Conservation (phyloP, 2,329 filamentous ascomycete species). For the Botrytis fragariae region DNA sequence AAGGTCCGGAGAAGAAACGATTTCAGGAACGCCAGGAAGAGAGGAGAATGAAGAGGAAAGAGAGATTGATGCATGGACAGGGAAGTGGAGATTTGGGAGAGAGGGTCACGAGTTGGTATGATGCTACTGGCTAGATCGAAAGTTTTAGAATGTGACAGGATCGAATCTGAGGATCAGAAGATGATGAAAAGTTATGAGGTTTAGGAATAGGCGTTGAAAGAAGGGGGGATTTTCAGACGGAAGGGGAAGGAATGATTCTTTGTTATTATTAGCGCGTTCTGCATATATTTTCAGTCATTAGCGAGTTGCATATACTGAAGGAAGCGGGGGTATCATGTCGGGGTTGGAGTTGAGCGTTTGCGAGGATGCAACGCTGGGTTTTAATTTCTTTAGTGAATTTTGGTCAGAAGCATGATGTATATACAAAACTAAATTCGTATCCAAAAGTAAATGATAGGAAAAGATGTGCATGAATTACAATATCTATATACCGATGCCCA, state of each 20-base stretch:
- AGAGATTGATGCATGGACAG: neutral
- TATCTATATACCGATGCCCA: neutral
- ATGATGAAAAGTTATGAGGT: too few relatives aligned
- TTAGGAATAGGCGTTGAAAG: neutral
- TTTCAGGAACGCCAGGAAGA: neutral
- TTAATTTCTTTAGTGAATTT: neutral
- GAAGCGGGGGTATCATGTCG: neutral
- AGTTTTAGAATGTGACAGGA: neutral
- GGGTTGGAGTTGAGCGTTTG: neutral
- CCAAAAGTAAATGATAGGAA: neutral
- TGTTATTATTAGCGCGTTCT: neutral
- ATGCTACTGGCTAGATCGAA: neutral
- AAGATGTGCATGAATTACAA: neutral
- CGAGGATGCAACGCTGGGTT: neutral
- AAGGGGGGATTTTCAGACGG: neutral
- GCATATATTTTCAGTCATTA: neutral
- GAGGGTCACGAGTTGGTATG: constrained; percentile 10
- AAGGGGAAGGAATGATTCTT: neutral
- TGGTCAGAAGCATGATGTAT: neutral
- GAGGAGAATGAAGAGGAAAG: neutral
- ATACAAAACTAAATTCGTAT: neutral
- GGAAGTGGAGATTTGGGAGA: neutral
- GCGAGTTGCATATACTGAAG: constrained; percentile 1
- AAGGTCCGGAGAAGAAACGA: neutral
- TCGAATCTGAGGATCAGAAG: too few relatives aligned